A percentile compares a stretch with the other conserved stretches of the same genome.
These are phyloP conservation scores for Fusarium sp. DNA, from an alignment of 2,329 filamentous ascomycete genomes.

Conservation along the genomic window DNA sequence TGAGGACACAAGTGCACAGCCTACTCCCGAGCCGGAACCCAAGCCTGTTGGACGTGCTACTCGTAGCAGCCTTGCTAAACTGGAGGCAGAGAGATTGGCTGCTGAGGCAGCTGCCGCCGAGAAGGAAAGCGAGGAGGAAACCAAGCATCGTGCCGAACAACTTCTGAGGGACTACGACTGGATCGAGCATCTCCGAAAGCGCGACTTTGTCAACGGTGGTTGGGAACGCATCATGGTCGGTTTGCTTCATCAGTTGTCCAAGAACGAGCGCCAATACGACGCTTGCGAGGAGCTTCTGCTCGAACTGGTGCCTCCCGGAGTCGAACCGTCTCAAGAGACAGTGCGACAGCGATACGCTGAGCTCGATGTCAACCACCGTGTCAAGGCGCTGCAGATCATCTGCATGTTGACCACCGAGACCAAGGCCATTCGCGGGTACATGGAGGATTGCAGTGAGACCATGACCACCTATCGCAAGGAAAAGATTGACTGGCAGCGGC, in stretches of 20 bases:
- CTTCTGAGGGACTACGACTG: slow-evolving; percentile 78
- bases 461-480: slow-evolving; percentile 96
- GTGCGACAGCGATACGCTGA: slow-evolving; percentile 74
- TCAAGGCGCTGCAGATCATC: slow-evolving; percentile 82
- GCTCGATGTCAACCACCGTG: slow-evolving; percentile 83
- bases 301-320: slow-evolving; percentile 79
- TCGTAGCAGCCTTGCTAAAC: slow-evolving; percentile 82
- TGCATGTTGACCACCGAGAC: slow-evolving; percentile 87
- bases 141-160: slow-evolving; percentile 75
- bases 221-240: slow-evolving; percentile 93
- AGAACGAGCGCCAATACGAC: slow-evolving; percentile 72
- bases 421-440: slow-evolving; percentile 82
- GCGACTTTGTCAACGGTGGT: slow-evolving; percentile 85
- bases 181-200: slow-evolving; percentile 82
- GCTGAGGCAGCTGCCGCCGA: slow-evolving; percentile 65
- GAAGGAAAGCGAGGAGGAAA: slow-evolving; percentile 58
- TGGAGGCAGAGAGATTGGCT: slow-evolving; percentile 74
- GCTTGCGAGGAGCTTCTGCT: slow-evolving; percentile 80
- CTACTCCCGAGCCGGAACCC: slow-evolving; percentile 74
- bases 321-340: slow-evolving; percentile 77
- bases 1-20: slow-evolving; percentile 60
- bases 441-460: slow-evolving; percentile 89
- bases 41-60: slow-evolving; percentile 75
- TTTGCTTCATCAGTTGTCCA: slow-evolving; percentile 82
- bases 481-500: slow-evolving; percentile 90